Percentiles rank a stretch among this genome's conserved stretches.
Conservation (phyloP, 345 rosid species). For the Schrenkiella parvula region DNA sequence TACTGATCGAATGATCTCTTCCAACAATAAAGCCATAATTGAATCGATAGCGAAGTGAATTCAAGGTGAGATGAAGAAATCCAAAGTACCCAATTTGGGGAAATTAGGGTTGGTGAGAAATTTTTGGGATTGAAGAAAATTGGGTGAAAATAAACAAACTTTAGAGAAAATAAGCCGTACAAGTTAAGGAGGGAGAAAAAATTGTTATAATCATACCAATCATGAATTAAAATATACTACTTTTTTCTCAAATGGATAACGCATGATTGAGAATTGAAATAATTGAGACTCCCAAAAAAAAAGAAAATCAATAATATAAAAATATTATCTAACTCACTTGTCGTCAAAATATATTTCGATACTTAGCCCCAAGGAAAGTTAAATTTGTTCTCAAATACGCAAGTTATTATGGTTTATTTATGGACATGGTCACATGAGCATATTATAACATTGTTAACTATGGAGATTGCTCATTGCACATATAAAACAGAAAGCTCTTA, state of each 20-base stretch:
- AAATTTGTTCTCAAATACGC: no score
- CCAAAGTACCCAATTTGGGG: slow-evolving; percentile 2
- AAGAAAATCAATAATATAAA: background rate
- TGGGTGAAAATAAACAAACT: background rate
- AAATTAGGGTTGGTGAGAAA: slow-evolving; percentile 22
- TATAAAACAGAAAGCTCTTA: background rate
- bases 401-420: no score
- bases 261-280: background rate
- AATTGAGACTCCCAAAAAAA: background rate
- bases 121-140: background rate
- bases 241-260: background rate
- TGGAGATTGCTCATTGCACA: background rate
- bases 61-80: slow-evolving; percentile 6
- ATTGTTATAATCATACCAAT: background rate
- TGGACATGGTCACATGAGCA: no score
- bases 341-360: background rate
- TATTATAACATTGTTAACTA: background rate
- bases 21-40: slow-evolving; percentile 56
- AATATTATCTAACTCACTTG: background rate
- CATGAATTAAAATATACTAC: background rate
- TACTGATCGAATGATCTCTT: slow-evolving; percentile 67
- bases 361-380: no score
- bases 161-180: slow-evolving; percentile 28
- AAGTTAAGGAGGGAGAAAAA: slow-evolving; percentile 24
- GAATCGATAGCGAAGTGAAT: background rate